These are phyloP conservation scores for Suillus lakei DNA, from an alignment of 768 basidiomycete species.

Conservation along the genomic window DNA sequence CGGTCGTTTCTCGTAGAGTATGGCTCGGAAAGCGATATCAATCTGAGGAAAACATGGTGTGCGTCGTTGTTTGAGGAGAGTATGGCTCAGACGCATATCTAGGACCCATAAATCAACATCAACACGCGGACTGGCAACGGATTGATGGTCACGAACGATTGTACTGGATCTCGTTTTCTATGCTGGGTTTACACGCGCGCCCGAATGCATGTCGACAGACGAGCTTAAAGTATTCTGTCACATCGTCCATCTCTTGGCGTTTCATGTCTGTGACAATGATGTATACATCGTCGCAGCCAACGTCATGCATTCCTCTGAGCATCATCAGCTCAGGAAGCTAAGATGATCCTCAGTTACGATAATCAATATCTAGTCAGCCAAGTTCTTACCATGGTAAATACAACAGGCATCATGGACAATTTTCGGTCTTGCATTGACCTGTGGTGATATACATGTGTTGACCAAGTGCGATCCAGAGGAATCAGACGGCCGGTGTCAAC, in stretches of 20 bases:
- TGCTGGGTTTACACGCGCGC: conserved; percentile 62
- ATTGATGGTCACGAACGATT: conserved; percentile 57
- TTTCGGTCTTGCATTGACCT: conserved; percentile 75
- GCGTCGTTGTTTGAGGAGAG: conserved; percentile 69
- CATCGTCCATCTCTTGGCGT: conserved; percentile 80
- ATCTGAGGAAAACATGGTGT: conserved; percentile 84
- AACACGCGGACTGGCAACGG: conserved; percentile 11
- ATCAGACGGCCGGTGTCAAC: conserved; percentile 80
- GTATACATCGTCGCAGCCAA: conserved; percentile 77
- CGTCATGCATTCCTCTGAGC: conserved; percentile 80
- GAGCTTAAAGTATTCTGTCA: conserved; percentile 78
- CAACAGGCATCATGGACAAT: conserved; percentile 78
- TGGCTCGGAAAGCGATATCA: conserved; percentile 76
- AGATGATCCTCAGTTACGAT: conserved; percentile 11
- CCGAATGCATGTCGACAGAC: conserved; percentile 70
- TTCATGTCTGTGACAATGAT: conserved; percentile 83
- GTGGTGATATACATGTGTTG: conserved; percentile 81
- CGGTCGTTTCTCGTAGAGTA: conserved; percentile 75
- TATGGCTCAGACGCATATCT: conserved; percentile 73
- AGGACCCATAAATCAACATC: conserved; percentile 5
- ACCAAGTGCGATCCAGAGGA: conserved; percentile 82
- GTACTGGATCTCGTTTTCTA: conserved; percentile 68
- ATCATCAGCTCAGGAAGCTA: conserved; percentile 83
- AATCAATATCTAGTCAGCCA: neutral
- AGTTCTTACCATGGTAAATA: conserved; percentile 73